Percentiles rank a stretch among this genome's conserved stretches.
These are phyloP conservation scores for Porcisia hertigi DNA, from an alignment of 208 protist genomes.

Conservation along the genomic window DNA sequence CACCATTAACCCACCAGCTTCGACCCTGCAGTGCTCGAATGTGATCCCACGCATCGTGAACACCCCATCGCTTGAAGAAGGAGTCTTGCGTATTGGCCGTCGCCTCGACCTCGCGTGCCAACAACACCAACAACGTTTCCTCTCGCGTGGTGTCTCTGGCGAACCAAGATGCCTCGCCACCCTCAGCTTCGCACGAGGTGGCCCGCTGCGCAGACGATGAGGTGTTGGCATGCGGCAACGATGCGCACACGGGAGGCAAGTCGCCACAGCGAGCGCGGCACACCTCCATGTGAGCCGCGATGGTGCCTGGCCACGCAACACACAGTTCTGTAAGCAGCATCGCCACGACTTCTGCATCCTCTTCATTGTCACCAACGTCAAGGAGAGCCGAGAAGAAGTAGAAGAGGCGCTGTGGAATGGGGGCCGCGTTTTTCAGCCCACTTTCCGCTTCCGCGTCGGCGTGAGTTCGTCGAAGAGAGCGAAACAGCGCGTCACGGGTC, in stretches of 20 bases:
- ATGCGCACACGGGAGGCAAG: background rate
- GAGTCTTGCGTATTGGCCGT: conserved; percentile 3
- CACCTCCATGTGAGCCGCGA: conserved; percentile 28
- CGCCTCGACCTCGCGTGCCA: conserved; percentile 21
- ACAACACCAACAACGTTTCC: conserved; percentile 21
- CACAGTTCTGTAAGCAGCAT: conserved; percentile 29
- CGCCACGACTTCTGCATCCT: conserved; percentile 18
- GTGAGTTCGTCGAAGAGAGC: conserved; percentile 1
- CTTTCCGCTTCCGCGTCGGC: background rate
- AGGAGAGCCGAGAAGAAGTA: conserved; percentile 25
- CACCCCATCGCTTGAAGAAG: conserved; percentile 27
- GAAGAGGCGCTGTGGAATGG: background rate
- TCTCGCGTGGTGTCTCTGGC: background rate
- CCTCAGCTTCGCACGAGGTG: background rate
- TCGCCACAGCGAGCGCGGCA: conserved; percentile 4
- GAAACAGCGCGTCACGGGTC: conserved; percentile 23
- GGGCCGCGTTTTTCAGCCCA: no score
- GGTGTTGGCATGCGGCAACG: background rate
- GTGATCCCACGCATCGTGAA: conserved; percentile 25
- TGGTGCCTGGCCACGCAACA: conserved; percentile 7
- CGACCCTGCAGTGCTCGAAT: conserved; percentile 15
- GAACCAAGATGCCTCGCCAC: background rate
- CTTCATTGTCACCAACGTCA: conserved; percentile 23
- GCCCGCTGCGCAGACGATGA: background rate
- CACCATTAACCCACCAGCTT: conserved; percentile 15